Conservation (phyloP, 129 eudicot genomes). For the Arctium minus region DNA sequence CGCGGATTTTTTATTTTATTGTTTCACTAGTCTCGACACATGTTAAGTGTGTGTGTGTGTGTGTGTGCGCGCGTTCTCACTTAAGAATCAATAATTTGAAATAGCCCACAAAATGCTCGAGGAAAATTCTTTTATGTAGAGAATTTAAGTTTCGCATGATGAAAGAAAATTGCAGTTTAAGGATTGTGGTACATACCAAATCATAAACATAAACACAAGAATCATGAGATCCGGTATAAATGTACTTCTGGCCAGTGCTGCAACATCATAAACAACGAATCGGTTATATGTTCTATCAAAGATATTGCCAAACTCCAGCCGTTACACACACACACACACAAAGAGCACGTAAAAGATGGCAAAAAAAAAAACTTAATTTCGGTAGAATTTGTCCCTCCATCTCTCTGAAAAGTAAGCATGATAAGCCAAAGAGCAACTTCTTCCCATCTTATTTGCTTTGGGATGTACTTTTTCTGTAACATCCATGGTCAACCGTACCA, state of each 20-base stretch:
- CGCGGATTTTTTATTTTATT: not conserved
- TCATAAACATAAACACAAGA: conserved; percentile 77
- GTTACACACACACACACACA: not conserved
- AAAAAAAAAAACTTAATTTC: not conserved
- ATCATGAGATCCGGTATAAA: conserved; percentile 96
- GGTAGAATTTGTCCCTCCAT: not conserved
- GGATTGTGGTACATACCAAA: conserved; percentile 46
- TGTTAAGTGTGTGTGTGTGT: not conserved
- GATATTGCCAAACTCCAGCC: not conserved
- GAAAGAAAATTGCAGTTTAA: not conserved
- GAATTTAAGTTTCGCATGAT: not conserved
- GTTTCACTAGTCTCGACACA: not conserved
- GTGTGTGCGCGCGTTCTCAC: not conserved
- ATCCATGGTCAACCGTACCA: not conserved
- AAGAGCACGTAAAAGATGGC: not conserved
- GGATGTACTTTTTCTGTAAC: not conserved
- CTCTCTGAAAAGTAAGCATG: not conserved
- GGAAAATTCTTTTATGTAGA: not conserved
- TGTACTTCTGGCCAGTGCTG: conserved; percentile 97
- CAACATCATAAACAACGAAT: conserved; percentile 9
- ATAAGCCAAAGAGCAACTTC: too few relatives aligned
- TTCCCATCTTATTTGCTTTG: too few relatives aligned
- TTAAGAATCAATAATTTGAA: conserved; percentile 2
- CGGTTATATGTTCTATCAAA: not conserved
- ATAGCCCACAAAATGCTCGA: not conserved